These are phyloP conservation scores for Phytophthora sansomeana DNA, from an alignment of 352 stramenopile species.

Conservation along the genomic window DNA sequence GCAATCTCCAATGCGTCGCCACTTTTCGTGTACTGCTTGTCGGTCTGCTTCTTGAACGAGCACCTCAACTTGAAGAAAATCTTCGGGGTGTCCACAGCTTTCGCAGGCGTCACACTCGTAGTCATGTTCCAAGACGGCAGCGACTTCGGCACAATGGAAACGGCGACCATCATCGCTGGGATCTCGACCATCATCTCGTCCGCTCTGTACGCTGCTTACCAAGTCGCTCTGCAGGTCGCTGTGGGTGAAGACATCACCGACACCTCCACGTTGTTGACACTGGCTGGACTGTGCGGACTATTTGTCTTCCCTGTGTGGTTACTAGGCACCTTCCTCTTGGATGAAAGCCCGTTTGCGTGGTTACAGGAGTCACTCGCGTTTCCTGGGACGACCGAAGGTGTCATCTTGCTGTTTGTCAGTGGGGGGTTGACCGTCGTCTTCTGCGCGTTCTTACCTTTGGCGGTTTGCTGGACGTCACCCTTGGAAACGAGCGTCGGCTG, in stretches of 20 bases:
- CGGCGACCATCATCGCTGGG: slow-evolving; percentile 46
- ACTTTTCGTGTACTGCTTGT: slow-evolving; percentile 77
- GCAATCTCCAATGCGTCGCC: slow-evolving; percentile 70
- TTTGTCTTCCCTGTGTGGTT: slow-evolving; percentile 60
- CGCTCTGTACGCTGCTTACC: slow-evolving; percentile 59
- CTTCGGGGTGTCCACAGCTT: slow-evolving; percentile 51
- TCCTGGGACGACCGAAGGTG: slow-evolving; percentile 39
- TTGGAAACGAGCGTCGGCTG: slow-evolving; percentile 70
- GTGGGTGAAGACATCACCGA: slow-evolving; percentile 56
- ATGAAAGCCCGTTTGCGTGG: slow-evolving; percentile 45
- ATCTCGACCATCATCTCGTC: slow-evolving; percentile 59
- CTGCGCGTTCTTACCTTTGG: slow-evolving; percentile 56
- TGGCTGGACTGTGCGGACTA: slow-evolving; percentile 58
- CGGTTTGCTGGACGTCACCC: slow-evolving; percentile 64
- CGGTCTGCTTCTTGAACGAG: slow-evolving; percentile 65
- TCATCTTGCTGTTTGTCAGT: slow-evolving; percentile 47
- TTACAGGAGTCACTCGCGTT: slow-evolving; percentile 60
- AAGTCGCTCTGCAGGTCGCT: slow-evolving; percentile 51
- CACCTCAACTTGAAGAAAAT: slow-evolving; percentile 51
- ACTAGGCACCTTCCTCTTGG: slow-evolving; percentile 48
- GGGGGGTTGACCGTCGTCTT: slow-evolving; percentile 55
- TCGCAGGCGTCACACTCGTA: slow-evolving; percentile 56
- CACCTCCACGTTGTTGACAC: slow-evolving; percentile 52
- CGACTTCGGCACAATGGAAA: slow-evolving; percentile 41
- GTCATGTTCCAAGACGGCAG: slow-evolving; percentile 57